These are phyloP conservation scores for Colletotrichum camelliae DNA, from an alignment of 2,329 filamentous ascomycete species.

Conservation along the genomic window DNA sequence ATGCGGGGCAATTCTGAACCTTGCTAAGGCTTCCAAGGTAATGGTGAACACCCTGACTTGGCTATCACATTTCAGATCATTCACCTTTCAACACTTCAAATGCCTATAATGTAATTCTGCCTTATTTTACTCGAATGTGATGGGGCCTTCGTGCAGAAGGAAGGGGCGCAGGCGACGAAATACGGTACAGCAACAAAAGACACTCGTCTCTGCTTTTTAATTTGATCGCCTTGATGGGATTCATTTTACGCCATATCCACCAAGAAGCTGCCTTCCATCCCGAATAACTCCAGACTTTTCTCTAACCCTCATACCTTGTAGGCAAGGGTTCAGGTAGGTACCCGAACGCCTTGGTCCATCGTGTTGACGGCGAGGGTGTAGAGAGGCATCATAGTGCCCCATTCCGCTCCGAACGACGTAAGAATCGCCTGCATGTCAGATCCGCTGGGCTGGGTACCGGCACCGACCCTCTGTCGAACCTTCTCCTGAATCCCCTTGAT, in stretches of 20 bases:
- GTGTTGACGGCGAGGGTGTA: not conserved
- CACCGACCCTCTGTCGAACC: not conserved
- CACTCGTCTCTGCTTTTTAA: not conserved
- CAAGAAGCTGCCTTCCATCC: not conserved
- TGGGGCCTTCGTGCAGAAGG: fast-evolving
- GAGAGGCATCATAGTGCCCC: not conserved
- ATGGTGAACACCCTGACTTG: not conserved
- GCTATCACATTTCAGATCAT: fast-evolving
- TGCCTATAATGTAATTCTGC: too few species aligned
- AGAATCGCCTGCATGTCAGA: not conserved
- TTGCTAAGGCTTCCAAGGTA: not conserved
- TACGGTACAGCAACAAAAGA: not conserved
- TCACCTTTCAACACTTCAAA: too few species aligned
- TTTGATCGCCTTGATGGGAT: fast-evolving
- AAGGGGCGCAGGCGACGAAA: not conserved
- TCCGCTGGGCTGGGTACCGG: not conserved
- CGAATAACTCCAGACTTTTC: not conserved
- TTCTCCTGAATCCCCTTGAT: not conserved
- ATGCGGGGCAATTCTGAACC: not conserved
- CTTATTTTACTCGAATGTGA: not conserved
- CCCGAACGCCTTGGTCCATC: not conserved
- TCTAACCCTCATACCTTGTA: not conserved
- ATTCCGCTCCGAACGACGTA: not conserved
- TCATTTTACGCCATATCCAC: not conserved
- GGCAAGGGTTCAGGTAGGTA: not conserved